A percentile compares a stretch with the other conserved stretches of the same genome.
Conservation (phyloP, 2,329 filamentous ascomycete species). For the Calonectria fujianensis region DNA sequence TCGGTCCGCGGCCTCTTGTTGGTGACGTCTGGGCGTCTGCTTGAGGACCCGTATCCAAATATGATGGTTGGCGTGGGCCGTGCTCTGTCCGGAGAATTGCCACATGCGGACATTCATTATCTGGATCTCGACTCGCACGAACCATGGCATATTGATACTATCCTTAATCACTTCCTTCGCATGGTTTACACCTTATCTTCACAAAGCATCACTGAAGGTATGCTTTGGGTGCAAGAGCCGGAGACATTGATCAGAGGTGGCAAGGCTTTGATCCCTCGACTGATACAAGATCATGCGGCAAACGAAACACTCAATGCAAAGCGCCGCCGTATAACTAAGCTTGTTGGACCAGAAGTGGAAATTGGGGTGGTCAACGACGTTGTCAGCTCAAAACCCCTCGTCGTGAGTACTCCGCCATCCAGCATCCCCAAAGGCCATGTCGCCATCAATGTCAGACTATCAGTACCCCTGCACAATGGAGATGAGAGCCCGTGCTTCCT, state of each 20-base stretch:
- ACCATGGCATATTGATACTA: not conserved
- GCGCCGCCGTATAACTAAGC: not conserved
- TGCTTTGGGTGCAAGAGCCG: not conserved
- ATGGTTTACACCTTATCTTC: not conserved
- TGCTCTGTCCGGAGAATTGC: not conserved
- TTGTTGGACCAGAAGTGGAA: not conserved
- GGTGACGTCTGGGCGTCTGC: not conserved
- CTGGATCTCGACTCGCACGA: not conserved
- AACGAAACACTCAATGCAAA: not conserved
- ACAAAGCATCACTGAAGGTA: not conserved
- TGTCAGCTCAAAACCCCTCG: not conserved
- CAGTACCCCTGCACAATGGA: not conserved
- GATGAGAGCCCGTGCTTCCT: not conserved
- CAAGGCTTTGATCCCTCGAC: not conserved
- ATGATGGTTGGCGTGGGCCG: constrained; percentile 6
- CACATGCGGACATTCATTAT: not conserved
- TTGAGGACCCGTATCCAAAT: constrained; percentile 6
- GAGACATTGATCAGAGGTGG: not conserved
- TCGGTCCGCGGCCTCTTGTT: not conserved
- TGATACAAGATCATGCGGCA: not conserved
- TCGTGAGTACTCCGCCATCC: not conserved
- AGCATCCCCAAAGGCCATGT: not conserved
- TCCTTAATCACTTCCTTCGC: not conserved
- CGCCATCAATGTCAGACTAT: not conserved
- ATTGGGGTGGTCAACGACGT: not conserved